These are phyloP conservation scores for Ophiostoma himal-ulmi DNA, from an alignment of 2,329 filamentous ascomycete genomes.

Conservation along the genomic window DNA sequence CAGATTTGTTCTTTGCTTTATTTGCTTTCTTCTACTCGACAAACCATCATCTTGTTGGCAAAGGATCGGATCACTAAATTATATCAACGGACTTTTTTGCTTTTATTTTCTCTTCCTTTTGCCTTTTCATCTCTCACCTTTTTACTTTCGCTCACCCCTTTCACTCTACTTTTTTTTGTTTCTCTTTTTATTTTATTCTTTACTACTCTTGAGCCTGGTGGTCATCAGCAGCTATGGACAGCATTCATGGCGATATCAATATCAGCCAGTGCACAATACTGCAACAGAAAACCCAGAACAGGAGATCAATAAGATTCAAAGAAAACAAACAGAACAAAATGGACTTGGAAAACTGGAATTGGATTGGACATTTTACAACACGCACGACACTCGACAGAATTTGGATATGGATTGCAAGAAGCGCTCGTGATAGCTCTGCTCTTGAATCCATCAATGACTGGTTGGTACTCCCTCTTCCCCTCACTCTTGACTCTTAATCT, in stretches of 20 bases:
- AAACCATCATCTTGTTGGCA: constrained; percentile 3
- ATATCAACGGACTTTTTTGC: not conserved
- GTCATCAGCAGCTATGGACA: constrained; percentile 3
- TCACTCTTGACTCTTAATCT: no score
- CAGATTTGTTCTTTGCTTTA: not conserved
- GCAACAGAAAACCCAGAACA: constrained; percentile 4
- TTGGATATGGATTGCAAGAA: constrained; percentile 10
- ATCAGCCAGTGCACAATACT: not conserved
- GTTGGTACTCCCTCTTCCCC: not conserved
- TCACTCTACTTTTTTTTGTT: not conserved
- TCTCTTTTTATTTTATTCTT: no score
- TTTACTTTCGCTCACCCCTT: not conserved
- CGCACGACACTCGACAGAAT: not conserved
- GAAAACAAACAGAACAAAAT: constrained; percentile 3
- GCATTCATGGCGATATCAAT: not conserved
- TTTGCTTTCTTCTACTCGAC: not conserved
- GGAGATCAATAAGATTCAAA: not conserved
- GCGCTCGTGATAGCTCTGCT: constrained; percentile 11
- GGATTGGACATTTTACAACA: not conserved
- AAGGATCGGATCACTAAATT: not conserved
- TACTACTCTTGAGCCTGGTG: not conserved
- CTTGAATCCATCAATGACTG: constrained; percentile 3
- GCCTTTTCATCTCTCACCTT: constrained; percentile 8
- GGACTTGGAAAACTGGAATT: constrained; percentile 10
- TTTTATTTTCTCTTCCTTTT: constrained; percentile 22